phyloP scores from a whole-genome alignment of 441 rosid genomes.

The Breynia disticha region DNA sequence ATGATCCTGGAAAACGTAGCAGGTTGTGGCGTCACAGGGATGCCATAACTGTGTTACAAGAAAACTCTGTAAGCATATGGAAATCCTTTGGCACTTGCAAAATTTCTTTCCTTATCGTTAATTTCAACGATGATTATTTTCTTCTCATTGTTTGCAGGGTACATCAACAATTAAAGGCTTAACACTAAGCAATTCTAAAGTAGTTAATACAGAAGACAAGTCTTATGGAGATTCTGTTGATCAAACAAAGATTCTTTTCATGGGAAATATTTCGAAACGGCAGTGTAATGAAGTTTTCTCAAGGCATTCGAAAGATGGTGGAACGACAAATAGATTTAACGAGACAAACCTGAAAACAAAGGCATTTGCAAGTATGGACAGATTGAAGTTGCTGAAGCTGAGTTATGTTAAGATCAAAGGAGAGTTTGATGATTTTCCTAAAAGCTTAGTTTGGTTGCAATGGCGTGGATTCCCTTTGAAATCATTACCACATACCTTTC shows the following conservation, averaged over 20 bases:
- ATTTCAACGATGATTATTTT: not conserved
- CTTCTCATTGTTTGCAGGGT: conserved; percentile 6
- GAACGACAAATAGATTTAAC: not conserved
- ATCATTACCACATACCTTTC: conserved; percentile 10
- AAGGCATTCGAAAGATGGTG: not conserved
- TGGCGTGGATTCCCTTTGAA: conserved; percentile 20
- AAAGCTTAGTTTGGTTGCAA: conserved; percentile 12
- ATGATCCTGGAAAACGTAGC: conserved; percentile 28
- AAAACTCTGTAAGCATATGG: conserved; percentile 16
- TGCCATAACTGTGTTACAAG: conserved; percentile 2
- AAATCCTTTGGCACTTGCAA: not conserved
- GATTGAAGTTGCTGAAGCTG: conserved; percentile 15
- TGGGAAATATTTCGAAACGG: not conserved
- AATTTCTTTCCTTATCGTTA: too few species aligned
- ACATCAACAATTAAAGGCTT: conserved; percentile 17
- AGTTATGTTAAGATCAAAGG: conserved; percentile 4
- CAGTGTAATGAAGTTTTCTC: not conserved
- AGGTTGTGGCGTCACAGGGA: conserved; percentile 29
- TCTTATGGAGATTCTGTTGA: not conserved
- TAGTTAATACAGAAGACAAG: not conserved
- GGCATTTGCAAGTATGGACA: conserved; percentile 17
- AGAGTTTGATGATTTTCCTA: not conserved
- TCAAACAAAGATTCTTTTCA: too few species aligned
- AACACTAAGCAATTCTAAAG: not conserved
- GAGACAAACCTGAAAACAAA: not conserved